A percentile compares a stretch with the other conserved stretches of the same genome.
Evolutionary conservation across 495 filamentous ascomycete genomes (phyloP).

Genomic region (Cladorrhinum samala): DNA sequence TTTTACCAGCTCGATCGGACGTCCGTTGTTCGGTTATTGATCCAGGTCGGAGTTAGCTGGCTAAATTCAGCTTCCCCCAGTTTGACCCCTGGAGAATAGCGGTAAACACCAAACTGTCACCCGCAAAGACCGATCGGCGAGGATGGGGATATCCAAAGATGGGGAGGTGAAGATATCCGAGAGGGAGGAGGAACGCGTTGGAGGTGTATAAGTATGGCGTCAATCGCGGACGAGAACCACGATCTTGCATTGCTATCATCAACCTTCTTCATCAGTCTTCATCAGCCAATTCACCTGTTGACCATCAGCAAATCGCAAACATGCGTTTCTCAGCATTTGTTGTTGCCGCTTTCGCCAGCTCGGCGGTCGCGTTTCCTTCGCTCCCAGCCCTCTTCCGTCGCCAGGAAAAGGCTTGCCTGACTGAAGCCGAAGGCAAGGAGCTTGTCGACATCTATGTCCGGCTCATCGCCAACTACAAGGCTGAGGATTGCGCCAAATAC

Average conservation of each 20-base stretch:
- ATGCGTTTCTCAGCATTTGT: slow-evolving; percentile 27
- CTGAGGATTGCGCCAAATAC: slow-evolving; percentile 31
- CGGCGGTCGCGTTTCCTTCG: slow-evolving; percentile 22
- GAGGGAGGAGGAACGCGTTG: not conserved
- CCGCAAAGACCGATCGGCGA: not conserved
- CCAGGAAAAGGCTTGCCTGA: slow-evolving; percentile 22
- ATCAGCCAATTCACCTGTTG: not conserved
- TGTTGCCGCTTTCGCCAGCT: slow-evolving; percentile 20
- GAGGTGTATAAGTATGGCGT: slow-evolving; percentile 13
- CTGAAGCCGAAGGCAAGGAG: slow-evolving; percentile 21
- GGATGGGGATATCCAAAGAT: not conserved
- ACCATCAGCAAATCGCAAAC: slow-evolving; percentile 2
- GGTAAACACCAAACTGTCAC: not conserved
- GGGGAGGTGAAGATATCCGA: not conserved
- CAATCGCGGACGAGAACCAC: not conserved
- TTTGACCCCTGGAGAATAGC: slow-evolving; percentile 6
- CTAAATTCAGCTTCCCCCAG: slow-evolving; percentile 22
- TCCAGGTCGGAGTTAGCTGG: slow-evolving; percentile 19
- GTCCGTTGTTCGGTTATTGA: slow-evolving; percentile 24
- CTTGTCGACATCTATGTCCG: slow-evolving; percentile 27
- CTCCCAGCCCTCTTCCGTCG: slow-evolving; percentile 10
- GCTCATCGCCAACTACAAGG: slow-evolving; percentile 31
- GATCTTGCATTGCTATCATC: not conserved
- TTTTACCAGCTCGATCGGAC: slow-evolving; percentile 13
- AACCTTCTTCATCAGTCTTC: not conserved